phyloP scores from a whole-genome alignment of 345 rosid species.

The Moricandia moricandioides region DNA sequence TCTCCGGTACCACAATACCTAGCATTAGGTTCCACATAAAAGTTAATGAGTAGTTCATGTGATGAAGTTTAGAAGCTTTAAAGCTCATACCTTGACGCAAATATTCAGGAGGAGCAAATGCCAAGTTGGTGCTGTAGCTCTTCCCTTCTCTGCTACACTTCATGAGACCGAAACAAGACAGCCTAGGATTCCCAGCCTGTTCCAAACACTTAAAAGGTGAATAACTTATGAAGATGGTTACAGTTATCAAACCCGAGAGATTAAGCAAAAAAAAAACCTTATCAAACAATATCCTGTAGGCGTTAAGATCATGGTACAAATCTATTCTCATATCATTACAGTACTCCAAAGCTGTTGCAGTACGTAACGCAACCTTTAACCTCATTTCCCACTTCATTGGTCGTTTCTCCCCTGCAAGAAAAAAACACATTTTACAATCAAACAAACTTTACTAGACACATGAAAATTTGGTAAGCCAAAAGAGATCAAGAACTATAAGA shows the following conservation, averaged over 20 bases:
- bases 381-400: constrained; percentile 99
- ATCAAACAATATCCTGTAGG: constrained; percentile 85
- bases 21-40: constrained; percentile 27
- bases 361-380: constrained; percentile 72
- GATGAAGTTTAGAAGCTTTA: background rate
- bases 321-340: constrained; percentile 83
- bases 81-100: constrained; percentile 40
- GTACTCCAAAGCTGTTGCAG: constrained; percentile 83
- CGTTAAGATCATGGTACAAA: constrained; percentile 91
- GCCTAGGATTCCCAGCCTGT: constrained; percentile 89
- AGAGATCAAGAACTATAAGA: background rate
- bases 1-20: constrained; percentile 93
- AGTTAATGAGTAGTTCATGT: constrained; percentile 16
- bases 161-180: constrained; percentile 94
- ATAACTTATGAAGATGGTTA: background rate
- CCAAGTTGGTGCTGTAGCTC: constrained; percentile 93
- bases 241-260: background rate
- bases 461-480: background rate
- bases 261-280: constrained; percentile 19
- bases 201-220: background rate
- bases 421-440: background rate
- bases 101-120: constrained; percentile 98
- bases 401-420: constrained; percentile 74
- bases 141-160: constrained; percentile 94
- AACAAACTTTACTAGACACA: background rate